Conservation (phyloP, 2,329 filamentous ascomycete species). For the Xylariaceae sp. region DNA sequence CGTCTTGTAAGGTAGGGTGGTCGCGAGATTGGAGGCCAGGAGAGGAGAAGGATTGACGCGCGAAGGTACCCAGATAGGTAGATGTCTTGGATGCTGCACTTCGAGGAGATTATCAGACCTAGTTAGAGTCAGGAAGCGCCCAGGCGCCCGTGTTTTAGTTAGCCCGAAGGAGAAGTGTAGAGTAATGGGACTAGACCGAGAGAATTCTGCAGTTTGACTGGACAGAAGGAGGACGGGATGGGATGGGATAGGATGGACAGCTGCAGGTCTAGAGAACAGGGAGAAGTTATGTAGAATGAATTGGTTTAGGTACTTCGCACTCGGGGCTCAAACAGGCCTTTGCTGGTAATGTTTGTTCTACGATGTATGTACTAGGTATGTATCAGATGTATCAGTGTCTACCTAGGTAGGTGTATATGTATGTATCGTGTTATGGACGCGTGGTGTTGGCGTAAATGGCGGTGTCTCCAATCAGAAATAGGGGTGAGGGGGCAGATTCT, state of each 20-base stretch:
- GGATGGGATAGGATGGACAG: conserved; percentile 15
- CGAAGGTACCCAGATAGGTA: too few species aligned
- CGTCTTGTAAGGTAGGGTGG: conserved; percentile 29
- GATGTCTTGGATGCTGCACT: conserved; percentile 34
- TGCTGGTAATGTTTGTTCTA: too few species aligned
- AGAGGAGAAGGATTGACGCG: conserved; percentile 26
- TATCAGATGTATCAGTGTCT: too few species aligned
- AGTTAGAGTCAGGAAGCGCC: conserved; percentile 32
- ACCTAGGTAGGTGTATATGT: too few species aligned
- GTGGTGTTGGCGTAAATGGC: conserved; percentile 35
- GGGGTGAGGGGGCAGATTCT: conserved; percentile 12
- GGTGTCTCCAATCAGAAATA: conserved; percentile 10
- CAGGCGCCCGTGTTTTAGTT: too few species aligned
- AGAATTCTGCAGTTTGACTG: conserved; percentile 6
- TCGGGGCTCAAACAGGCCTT: conserved; percentile 3
- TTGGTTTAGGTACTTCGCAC: too few species aligned
- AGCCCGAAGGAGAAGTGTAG: conserved; percentile 22
- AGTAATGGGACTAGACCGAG: conserved; percentile 6
- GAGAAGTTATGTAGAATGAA: too few species aligned
- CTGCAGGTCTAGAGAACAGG: conserved; percentile 17
- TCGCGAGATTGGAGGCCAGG: conserved; percentile 34
- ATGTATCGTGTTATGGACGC: conserved; percentile 37
- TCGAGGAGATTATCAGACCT: conserved; percentile 31
- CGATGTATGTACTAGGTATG: too few species aligned
- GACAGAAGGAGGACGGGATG: background rate